Base-by-base conservation (phyloP, 192 early-diverging fungal genomes). In the Jimgerdemannia flammicorona region DNA sequence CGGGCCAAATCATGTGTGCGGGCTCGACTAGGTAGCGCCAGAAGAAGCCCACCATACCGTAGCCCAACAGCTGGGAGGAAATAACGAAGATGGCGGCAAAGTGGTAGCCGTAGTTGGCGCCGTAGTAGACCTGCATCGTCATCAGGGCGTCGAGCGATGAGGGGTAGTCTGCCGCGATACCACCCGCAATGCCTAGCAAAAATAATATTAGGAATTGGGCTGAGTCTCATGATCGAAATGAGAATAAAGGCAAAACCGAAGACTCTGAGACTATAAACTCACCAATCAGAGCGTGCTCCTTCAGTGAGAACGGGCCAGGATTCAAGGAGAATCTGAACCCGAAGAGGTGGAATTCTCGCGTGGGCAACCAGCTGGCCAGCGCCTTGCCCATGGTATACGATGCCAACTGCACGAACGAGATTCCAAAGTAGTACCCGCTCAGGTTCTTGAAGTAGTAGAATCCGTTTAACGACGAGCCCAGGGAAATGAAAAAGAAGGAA, bases 221-320 rank as follows among this genome's bases (percentile, higher is more conserved):
- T 29, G 29, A 29, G 29, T 29, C 29, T 29, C 29, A 29, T 29
- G 29, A 29, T 29, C 29, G 1, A 29, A 29, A 29, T 0, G 29
- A 29, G 29, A 29, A 29, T 29, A 29, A 29, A 29, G 29, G 29
- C 29, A 29, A n/a, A n/a, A 29, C 29, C 29, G 29, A 29, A 29
- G 29, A 29, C 29, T n/a, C n/a, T 29, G 29, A 29, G 29, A 29
- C 29, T 29, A 29, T 29, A 29, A 29, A 29, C 29, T 29, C 29
- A 29, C 29, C 89, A 42, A 95, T 93, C 18, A 97, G 83, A 3
- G 92, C 94, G 77, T 96, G 93, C 74, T 95, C 96, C 79, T 98
- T 98, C 76, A 95, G 88, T 72, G 84, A 89, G 85, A 97, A 97
- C 14, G 91, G 95, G 0, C 95, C 95, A 0, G 93, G 92, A 74